Percentiles rank a stretch among this genome's conserved stretches.
Conservation (phyloP, 352 stramenopile genomes). For the Pelagophyceae sp. region DNA sequence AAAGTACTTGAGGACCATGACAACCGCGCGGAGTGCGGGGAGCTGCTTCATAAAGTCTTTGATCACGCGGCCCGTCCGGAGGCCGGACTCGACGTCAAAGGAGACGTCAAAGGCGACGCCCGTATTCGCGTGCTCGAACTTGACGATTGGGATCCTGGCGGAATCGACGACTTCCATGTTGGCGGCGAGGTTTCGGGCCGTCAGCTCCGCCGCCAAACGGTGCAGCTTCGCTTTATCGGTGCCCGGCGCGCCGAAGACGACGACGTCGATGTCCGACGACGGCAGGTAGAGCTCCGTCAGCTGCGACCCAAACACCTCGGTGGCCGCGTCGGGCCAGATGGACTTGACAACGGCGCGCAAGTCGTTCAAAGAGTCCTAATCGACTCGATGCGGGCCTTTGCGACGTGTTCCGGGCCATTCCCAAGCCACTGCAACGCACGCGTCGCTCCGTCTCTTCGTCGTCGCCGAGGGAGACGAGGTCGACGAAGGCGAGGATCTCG, state of each 20-base stretch:
- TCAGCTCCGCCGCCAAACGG: slow-evolving; percentile 41
- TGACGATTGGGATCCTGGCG: slow-evolving; percentile 87
- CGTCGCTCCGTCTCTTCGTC: slow-evolving; percentile 61
- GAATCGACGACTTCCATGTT: slow-evolving; percentile 89
- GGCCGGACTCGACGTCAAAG: slow-evolving; percentile 72
- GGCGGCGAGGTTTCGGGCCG: slow-evolving; percentile 57
- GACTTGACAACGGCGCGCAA: slow-evolving; percentile 40
- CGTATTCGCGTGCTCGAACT: slow-evolving; percentile 77
- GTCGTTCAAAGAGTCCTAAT: slow-evolving; percentile 17
- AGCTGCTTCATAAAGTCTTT: slow-evolving; percentile 78
- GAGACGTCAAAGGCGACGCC: slow-evolving; percentile 81
- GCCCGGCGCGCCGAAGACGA: slow-evolving; percentile 62
- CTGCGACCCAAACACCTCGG: slow-evolving; percentile 81
- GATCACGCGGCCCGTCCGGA: slow-evolving; percentile 68
- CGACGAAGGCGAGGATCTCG: slow-evolving; percentile 87
- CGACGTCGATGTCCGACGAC: slow-evolving; percentile 84
- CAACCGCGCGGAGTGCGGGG: slow-evolving; percentile 77
- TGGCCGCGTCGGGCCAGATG: slow-evolving; percentile 51
- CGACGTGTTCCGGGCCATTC: too few species aligned
- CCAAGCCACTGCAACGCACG: too few species aligned
- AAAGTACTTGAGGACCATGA: slow-evolving; percentile 90
- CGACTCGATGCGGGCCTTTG: too few species aligned
- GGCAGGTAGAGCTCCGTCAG: slow-evolving; percentile 80
- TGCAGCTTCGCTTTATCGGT: slow-evolving; percentile 29
- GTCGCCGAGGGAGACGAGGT: slow-evolving; percentile 68